Conservation (phyloP, 192 early-diverging fungal genomes). For the Coemansia sp. region DNA sequence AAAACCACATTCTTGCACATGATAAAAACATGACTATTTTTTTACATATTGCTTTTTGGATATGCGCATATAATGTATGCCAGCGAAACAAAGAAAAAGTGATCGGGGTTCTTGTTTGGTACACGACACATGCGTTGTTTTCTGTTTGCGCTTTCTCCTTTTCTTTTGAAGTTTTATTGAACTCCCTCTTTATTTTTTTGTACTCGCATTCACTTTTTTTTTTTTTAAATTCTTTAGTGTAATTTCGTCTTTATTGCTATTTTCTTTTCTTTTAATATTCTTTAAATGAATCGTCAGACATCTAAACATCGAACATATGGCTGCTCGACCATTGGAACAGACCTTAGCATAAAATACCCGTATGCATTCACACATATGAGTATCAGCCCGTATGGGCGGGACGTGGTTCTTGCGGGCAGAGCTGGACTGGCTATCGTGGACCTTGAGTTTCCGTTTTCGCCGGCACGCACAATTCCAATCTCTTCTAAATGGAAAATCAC, state of each 20-base stretch:
- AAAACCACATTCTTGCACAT: neutral
- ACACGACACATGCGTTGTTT: too few relatives aligned
- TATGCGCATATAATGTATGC: neutral
- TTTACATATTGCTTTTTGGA: neutral
- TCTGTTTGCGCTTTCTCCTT: too few relatives aligned
- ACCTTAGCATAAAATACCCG: slow-evolving; percentile 43
- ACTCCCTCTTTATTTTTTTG: too few relatives aligned
- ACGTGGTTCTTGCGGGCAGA: slow-evolving; percentile 41
- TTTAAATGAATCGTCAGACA: slow-evolving; percentile 14
- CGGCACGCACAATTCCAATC: slow-evolving; percentile 33
- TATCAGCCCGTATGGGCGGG: slow-evolving; percentile 49
- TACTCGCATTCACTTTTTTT: neutral
- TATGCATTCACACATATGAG: slow-evolving; percentile 40
- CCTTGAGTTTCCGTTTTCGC: slow-evolving; percentile 38
- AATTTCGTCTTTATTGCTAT: neutral
- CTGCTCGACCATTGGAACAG: slow-evolving; percentile 30
- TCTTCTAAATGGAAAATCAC: slow-evolving; percentile 40
- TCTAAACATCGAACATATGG: slow-evolving; percentile 9
- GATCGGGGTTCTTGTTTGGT: too few relatives aligned
- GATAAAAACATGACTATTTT: neutral
- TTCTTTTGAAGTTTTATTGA: too few relatives aligned
- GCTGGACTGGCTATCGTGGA: slow-evolving; percentile 44
- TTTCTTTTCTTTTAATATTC: neutral
- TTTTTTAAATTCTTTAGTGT: neutral
- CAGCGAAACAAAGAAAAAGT: too few relatives aligned